Conservation (phyloP, 164 flowering plant genomes). For the Buxus sempervirens region DNA sequence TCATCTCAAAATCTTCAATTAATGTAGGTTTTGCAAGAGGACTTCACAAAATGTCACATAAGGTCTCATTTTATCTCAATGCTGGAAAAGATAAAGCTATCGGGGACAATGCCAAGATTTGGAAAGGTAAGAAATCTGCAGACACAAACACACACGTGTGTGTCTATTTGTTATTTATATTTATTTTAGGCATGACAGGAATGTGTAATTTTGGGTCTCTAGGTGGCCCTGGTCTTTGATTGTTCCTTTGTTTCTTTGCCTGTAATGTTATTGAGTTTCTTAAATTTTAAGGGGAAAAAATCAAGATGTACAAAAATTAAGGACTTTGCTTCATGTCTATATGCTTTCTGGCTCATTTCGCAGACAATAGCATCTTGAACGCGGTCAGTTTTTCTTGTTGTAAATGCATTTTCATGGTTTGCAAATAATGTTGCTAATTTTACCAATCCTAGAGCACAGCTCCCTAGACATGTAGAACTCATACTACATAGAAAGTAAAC, state of each 20-base stretch:
- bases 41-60: conserved; percentile 77
- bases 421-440: conserved; percentile 6
- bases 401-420: background rate
- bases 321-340: background rate
- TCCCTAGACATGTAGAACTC: no score
- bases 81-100: conserved; percentile 29
- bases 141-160: no score
- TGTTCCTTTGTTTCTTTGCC: no score
- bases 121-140: conserved; percentile 61
- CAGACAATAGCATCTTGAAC: background rate
- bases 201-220: no score
- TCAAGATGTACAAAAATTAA: no score
- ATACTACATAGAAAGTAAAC: no score
- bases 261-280: no score
- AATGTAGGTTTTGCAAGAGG: conserved; percentile 81
- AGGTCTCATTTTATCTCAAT: conserved; percentile 53
- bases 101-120: conserved; percentile 20
- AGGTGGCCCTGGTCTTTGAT: no score
- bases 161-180: no score
- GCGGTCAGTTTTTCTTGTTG: background rate
- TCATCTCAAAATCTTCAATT: background rate
- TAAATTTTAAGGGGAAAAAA: no score
- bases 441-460: no score
- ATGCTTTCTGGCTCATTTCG: background rate
- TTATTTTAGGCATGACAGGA: no score